Evolutionary conservation across 2,329 filamentous ascomycete species (phyloP), one percentile per base, ranked within the genome.

Genomic region (Davidsoniella neocaledoniae): DNA sequence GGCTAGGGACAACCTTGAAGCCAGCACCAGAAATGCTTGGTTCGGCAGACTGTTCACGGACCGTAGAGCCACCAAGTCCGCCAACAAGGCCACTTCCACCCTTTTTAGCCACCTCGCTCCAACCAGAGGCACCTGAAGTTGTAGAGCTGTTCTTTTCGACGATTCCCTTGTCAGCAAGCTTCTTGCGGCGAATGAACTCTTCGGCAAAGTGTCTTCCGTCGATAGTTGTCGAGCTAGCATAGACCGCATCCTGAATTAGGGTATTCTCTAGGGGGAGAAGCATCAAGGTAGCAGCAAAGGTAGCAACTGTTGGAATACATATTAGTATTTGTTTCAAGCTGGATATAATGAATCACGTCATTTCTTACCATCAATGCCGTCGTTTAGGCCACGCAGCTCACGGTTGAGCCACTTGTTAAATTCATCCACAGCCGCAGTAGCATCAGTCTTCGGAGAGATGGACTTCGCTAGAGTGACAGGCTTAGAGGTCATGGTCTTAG

Each of bases 61-160:
- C 41, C 57, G 68, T 66, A 12, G 59, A 59, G 57, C 65, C 59
- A 63, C 61, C 62, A 62, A n/a, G 4, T 57, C 67, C 29, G 73
- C 72, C 54, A 69, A 70, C 10, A 17, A 36, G 46, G 54, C 50
- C 48, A 58, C 57, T 38, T 49, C 68, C 66, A 45, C 83, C 83
- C 72, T 95, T 95, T 79, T 96, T 96, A 1, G 91, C 91, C 48
- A 98, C 91, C 67, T 96, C 91, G 58, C 75, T 94, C 91, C 91
- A 98, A 17, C 90, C 90, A n/a, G 50, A 49, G n/a, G 65, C 55
- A 63, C 68, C 54, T 58, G 64, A 51, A 60, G 72, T 60, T 46
- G 67, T 72, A 44, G 74, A 70, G 14, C 77, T 72, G 49, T 83
- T 76, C 58, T 85, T 81, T 62, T 87, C 83, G 16, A 94, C 72